phyloP scores from a whole-genome alignment of 805 yeast species.

The Candida arabinofermentans region DNA sequence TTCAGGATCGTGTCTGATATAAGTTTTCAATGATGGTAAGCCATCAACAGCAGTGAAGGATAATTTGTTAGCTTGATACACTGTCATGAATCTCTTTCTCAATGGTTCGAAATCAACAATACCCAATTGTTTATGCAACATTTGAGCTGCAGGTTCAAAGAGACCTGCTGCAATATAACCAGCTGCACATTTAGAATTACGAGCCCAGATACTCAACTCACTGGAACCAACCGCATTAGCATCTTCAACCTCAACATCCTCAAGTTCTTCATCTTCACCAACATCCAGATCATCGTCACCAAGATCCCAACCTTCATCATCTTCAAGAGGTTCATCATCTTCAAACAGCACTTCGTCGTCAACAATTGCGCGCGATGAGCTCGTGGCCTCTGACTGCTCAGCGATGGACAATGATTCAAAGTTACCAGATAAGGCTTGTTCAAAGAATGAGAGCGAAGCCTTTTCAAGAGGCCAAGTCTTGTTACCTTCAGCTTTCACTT shows the following conservation, averaged over 20 bases:
- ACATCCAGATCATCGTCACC: constrained; percentile 78
- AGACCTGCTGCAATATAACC: constrained; percentile 95
- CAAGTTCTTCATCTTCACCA: constrained; percentile 37
- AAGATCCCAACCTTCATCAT: constrained; percentile 75
- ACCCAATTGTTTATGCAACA: constrained; percentile 87
- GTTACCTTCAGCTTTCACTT: constrained; percentile 41
- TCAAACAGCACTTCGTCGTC: constrained; percentile 34
- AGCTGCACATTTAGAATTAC: constrained; percentile 86
- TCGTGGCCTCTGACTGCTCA: constrained; percentile 28
- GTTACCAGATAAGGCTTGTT: constrained; percentile 76
- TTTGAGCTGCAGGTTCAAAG: constrained; percentile 91
- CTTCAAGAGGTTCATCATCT: constrained; percentile 49
- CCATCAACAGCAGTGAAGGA: constrained; percentile 72
- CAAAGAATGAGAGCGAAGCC: constrained; percentile 74
- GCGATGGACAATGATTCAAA: constrained; percentile 57
- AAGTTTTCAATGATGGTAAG: constrained; percentile 64
- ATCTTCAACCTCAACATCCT: constrained; percentile 31
- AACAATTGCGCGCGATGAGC: constrained; percentile 21
- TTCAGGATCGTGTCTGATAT: constrained; percentile 62
- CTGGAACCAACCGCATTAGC: constrained; percentile 38
- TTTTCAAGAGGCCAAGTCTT: constrained; percentile 82
- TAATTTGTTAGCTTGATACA: constrained; percentile 76
- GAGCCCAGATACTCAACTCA: constrained; percentile 78
- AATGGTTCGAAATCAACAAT: constrained; percentile 84
- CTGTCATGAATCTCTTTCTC: constrained; percentile 75